Evolutionary conservation across 2,329 filamentous ascomycete species (phyloP).

Genomic region (Metarhizium robertsii): DNA sequence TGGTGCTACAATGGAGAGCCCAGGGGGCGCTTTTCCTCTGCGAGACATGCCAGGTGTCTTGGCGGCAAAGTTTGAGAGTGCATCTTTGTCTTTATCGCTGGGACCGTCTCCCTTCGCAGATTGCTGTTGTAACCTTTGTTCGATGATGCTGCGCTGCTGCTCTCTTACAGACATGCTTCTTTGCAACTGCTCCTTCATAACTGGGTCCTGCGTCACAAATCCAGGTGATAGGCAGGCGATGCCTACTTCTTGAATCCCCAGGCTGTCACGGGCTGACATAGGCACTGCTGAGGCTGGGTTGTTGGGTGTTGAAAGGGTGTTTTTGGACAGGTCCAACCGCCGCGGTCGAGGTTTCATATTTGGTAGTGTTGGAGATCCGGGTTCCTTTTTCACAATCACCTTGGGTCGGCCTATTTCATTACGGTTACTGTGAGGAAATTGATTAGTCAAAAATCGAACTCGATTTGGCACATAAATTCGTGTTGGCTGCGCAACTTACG

Average conservation of each 20-base stretch:
- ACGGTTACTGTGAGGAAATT: constrained; percentile 28
- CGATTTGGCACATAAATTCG: neutral
- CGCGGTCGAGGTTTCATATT: constrained; percentile 55
- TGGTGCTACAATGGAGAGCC: constrained; percentile 89
- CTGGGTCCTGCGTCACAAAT: constrained; percentile 92
- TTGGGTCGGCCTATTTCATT: constrained; percentile 47
- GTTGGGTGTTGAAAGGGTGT: constrained; percentile 38
- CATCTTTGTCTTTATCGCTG: constrained; percentile 44
- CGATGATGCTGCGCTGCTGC: constrained; percentile 90
- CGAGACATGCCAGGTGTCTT: constrained; percentile 68
- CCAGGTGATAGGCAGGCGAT: constrained; percentile 91
- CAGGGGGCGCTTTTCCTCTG: constrained; percentile 74
- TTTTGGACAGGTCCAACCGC: constrained; percentile 68
- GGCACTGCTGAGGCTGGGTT: constrained; percentile 57
- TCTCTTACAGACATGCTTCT: constrained; percentile 89
- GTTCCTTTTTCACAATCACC: constrained; percentile 95
- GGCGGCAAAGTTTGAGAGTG: constrained; percentile 38
- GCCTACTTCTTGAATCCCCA: constrained; percentile 86
- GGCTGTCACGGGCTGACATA: constrained; percentile 67
- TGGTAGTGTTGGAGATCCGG: constrained; percentile 72
- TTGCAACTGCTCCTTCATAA: constrained; percentile 91
- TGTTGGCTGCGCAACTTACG: constrained; percentile 35
- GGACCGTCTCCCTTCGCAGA: constrained; percentile 68
- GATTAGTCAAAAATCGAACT: constrained; percentile 6
- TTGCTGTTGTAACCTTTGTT: constrained; percentile 80